Evolutionary conservation across 78 protist species (phyloP), one percentile per base, ranked within the genome.

Genomic region (Dictyostelium purpureum): DNA sequence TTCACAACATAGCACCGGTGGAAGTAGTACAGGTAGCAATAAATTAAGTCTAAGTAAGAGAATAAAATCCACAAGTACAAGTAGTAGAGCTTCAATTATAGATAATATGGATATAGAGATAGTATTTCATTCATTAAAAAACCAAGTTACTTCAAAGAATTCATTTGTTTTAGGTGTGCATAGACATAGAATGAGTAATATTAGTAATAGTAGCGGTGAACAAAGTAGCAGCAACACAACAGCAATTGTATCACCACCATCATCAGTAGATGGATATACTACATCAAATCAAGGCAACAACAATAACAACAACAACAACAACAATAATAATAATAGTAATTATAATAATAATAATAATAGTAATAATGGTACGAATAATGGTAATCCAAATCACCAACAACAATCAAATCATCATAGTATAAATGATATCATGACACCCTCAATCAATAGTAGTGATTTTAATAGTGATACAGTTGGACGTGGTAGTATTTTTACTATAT

Each of bases 381-480:
- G n/a, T 21, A 67, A 40, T 67, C 16, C 21, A 16, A 11, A 18
- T 66, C 24, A 57, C 24, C 24, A 21, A 18, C 24, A 11, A 19
- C 65, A 19, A 45, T 49, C 61, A 14, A 47, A 12, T 51, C 19
- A 43, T 19, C 10, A 47, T 49, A 47, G 16, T 74, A n/a, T n/a
- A n/a, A 28, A 43, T 70, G 24, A 33, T 11, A 1, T 70, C 6
- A 24, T 42, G 6, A n/a, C n/a, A n/a, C 4, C 4, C 42, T 63
- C 6, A 4, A 16, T 28, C 38, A 16, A 43, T 33, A 33, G 80
- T 51, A 49, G 65, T 54, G 66, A 70, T 43, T 33, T 70, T 43
- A 70, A 74, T 19, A 74, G 79, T 73, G 65, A 74, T 51, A 49
- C 80, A 9, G 6, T 74, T n/a, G 80, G 80, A 19, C 31, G 80